phyloP scores from a whole-genome alignment of 352 stramenopile genomes.

The Globisporangium camurandrum region DNA sequence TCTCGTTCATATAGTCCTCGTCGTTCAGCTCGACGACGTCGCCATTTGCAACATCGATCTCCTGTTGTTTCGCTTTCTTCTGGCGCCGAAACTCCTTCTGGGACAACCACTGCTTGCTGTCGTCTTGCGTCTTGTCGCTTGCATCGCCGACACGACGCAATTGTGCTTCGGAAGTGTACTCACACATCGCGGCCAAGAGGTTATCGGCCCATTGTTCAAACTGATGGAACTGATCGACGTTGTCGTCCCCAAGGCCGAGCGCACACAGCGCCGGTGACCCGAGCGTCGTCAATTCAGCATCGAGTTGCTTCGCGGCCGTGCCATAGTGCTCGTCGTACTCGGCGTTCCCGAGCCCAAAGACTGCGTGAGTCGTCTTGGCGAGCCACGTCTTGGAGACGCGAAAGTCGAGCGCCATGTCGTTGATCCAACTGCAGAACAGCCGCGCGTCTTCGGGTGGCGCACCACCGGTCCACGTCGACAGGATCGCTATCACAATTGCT shows the following conservation, averaged over 20 bases:
- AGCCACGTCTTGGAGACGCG: conserved; percentile 82
- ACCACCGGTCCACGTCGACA: conserved; percentile 84
- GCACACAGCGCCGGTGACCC: conserved; percentile 56
- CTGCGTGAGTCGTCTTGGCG: conserved; percentile 53
- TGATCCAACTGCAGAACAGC: conserved; percentile 81
- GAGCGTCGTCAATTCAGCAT: conserved; percentile 46
- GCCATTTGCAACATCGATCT: conserved; percentile 36
- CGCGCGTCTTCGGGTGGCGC: conserved; percentile 63
- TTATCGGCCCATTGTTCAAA: conserved; percentile 82
- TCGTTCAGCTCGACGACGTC: conserved; percentile 65
- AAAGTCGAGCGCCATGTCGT: conserved; percentile 87
- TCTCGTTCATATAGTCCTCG: conserved; percentile 83
- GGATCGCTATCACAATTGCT: conserved; percentile 67
- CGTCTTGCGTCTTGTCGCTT: neutral
- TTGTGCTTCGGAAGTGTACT: conserved; percentile 47
- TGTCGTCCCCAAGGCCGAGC: conserved; percentile 73
- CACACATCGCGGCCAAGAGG: conserved; percentile 67
- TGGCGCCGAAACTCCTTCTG: conserved; percentile 81
- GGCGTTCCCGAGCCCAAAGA: conserved; percentile 82
- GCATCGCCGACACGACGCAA: conserved; percentile 12
- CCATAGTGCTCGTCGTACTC: conserved; percentile 87
- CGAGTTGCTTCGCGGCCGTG: conserved; percentile 69
- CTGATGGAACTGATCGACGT: conserved; percentile 74
- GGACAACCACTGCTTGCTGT: conserved; percentile 57
- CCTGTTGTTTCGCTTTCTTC: conserved; percentile 68